phyloP scores from a whole-genome alignment of 139 green algal genomes.

The Mesotaenium endlicherianum region DNA sequence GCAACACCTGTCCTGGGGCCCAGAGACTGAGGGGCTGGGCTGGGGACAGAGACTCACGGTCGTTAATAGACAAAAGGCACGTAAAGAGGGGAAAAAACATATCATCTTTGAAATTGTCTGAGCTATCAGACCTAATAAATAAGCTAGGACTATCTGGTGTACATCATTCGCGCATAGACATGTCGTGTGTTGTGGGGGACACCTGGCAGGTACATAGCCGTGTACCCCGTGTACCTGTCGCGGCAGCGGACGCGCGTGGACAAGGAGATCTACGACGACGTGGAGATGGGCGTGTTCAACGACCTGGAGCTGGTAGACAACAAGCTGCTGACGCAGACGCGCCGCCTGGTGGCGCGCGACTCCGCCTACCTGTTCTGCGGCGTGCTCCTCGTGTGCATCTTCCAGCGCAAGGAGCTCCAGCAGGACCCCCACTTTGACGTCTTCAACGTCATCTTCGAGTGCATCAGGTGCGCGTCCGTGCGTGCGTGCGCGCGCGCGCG shows the following conservation, averaged over 20 bases:
- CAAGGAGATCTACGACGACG: slow-evolving; percentile 37
- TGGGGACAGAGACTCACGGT: too few species aligned
- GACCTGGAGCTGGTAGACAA: slow-evolving; percentile 24
- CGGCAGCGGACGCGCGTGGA: slow-evolving; percentile 16
- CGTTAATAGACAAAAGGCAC: too few species aligned
- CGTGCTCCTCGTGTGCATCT: slow-evolving; percentile 47
- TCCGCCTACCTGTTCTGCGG: slow-evolving; percentile 32
- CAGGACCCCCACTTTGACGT: slow-evolving; percentile 32
- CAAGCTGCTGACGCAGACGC: slow-evolving; percentile 11
- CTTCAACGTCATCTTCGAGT: slow-evolving; percentile 45
- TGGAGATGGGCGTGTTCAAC: slow-evolving; percentile 23
- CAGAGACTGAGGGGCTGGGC: too few species aligned
- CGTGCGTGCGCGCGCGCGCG: too few species aligned
- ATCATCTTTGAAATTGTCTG: too few species aligned
- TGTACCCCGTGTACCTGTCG: slow-evolving; percentile 42
- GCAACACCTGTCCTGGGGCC: too few species aligned
- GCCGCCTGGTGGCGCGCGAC: slow-evolving; percentile 20
- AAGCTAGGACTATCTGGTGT: too few species aligned
- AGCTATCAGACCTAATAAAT: too few species aligned
- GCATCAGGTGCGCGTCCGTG: slow-evolving; percentile 40
- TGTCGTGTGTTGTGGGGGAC: neutral
- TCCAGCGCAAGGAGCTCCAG: slow-evolving; percentile 12
- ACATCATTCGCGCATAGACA: too few species aligned
- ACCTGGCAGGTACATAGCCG: slow-evolving; percentile 33
- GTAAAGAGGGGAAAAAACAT: too few species aligned